Base-by-base conservation (phyloP, 257 asterid genomes). In the Salvia miltiorrhiza region DNA sequence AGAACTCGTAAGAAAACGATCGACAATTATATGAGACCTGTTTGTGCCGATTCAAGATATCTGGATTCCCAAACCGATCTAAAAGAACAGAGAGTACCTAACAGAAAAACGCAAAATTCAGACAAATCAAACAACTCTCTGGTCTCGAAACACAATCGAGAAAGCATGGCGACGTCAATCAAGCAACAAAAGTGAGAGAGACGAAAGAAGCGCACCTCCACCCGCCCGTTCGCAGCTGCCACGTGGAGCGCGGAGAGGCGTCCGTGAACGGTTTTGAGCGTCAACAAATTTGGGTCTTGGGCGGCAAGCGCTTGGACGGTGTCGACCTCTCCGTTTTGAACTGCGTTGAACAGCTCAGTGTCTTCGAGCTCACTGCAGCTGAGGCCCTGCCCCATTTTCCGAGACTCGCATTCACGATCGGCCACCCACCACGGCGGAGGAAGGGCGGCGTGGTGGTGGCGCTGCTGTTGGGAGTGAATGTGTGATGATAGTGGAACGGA, bases 41-140 rank as follows among this genome's bases (percentile, higher is more conserved):
- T 81, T 87, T 91, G 44, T 85, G 89, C 48, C 91, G 89, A 83
- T 88, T 87, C 74, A 88, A 69, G 17, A 87, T 70, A 78, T 91
- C 96, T 1, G 96, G 95, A 63, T 82, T 74, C 44, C 84, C 81
- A 40, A 77, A 79, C 61, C 88, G 86, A 81, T 87, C 85, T 86
- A 91, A 71, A 62, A 91, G 89, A 87, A 87, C 40, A 28, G 85
- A 82, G 0, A 91, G 88, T 67, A 91, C 89, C 97, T 91, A 81
- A 58, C 5, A 23, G 12, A 24, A 49, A 73, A 43, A 55, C 7
- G 28, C 65, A n/a, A 66, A 55, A 26, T 63, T 49, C 49, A 48
- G 1, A 61, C 23, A 47, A 73, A 75, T 43, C 77, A 69, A 80
- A 33, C 72, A 7, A 60, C 49, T 63, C 9, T 65, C 5, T 14